Conservation (phyloP, 2,329 filamentous ascomycete genomes). For the Emmonsiellopsis sp. region DNA sequence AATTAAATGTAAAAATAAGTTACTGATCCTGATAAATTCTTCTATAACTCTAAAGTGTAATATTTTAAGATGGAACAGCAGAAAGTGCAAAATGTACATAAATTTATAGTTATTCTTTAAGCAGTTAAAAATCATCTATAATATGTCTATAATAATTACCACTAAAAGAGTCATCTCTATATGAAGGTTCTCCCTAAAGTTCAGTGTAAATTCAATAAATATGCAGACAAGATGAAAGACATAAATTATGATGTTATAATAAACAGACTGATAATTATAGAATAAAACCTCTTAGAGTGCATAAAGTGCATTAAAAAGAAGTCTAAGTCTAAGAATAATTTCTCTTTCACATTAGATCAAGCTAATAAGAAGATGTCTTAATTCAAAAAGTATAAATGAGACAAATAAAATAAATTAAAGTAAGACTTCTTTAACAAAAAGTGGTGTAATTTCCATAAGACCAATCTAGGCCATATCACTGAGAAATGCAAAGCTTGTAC, state of each 20-base stretch:
- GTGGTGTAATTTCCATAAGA: not conserved
- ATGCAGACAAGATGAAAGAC: too few species aligned
- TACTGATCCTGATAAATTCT: too few species aligned
- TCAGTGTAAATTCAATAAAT: too few species aligned
- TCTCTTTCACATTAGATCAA: too few species aligned
- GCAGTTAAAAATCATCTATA: not conserved
- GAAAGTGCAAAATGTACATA: not conserved
- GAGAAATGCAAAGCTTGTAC: not conserved
- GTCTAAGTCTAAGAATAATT: too few species aligned
- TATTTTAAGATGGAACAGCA: not conserved
- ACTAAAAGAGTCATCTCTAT: too few species aligned
- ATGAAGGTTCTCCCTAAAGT: too few species aligned
- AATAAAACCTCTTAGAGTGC: not conserved
- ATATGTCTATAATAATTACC: not conserved
- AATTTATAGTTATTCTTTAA: not conserved
- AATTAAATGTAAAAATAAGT: not conserved
- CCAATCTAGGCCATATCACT: not conserved
- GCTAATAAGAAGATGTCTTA: too few species aligned
- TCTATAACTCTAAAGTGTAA: not conserved
- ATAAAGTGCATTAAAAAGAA: not conserved
- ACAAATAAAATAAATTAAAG: too few species aligned
- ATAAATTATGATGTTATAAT: not conserved
- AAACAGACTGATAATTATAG: not conserved
- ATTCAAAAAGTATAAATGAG: too few species aligned
- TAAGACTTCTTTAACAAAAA: too few species aligned